Evolutionary conservation across 192 early-diverging fungal species (phyloP), one percentile per base, ranked within the genome.

Genomic region (Kickxella alabastrina): DNA sequence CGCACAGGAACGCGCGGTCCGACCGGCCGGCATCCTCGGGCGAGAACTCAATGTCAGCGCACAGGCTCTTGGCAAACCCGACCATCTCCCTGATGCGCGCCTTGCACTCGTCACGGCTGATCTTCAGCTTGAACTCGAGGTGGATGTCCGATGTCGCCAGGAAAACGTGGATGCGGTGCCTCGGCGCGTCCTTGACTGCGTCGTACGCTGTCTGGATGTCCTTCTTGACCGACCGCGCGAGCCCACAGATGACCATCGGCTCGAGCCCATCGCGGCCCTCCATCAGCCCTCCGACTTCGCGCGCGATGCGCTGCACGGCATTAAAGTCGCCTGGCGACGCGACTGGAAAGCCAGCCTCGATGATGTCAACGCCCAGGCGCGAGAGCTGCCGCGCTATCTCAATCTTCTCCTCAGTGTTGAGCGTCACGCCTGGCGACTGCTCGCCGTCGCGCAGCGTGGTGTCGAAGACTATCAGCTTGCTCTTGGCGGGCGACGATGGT

Each of bases 391-490:
- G 87, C 5, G 95, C 95, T 49, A 98, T 95, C 65, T 91, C 88
- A 34, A 98, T 75, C 80, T 98, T 98, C 77, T 98, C 95, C 24
- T 87, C 85, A 0, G 82, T 80, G 57, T 85, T 95, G 18, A 98
- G 80, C 27, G 91, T 98, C 21, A 95, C 93, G 53, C 95, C 95
- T 1, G 95, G 95, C 42, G 93, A 95, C 87, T 97, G 93, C 68
- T 98, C 95, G 43, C 95, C 95, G 63, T 98, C 95, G 56, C 95
- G 85, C 21, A 98, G 87, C 35, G 92, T 92, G 6, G 95, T 98
- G 64, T 98, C 93, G 59, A 96, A 96, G 54, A 98, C 84, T 56
- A 95, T 90, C 4, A 96, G 80, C 68, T 89, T 90, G 19, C 89
- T 76, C 65, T 88, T 79, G 41, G 60, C 22, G 34, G 29, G 13